Evolutionary conservation across 192 early-diverging fungal species (phyloP), one percentile per base, ranked within the genome.

Genomic region (Umbelopsis sp.): DNA sequence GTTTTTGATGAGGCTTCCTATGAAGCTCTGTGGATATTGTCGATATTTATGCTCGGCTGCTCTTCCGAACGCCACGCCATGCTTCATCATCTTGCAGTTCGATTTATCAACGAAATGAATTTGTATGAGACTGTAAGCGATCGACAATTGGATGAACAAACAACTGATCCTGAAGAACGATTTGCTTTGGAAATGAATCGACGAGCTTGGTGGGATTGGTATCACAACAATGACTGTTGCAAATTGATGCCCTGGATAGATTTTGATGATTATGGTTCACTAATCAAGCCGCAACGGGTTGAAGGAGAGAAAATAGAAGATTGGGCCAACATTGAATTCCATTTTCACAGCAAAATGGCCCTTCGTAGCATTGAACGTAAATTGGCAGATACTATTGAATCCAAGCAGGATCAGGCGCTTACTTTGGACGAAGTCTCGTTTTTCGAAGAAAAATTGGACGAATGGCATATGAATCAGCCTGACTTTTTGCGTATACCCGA

Each of bases 151-250:
- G 21, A 58, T 44, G 69, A 52, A 71, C 65, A 48, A 66, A 66
- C 46, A 7, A 46, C 46, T 20, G 65, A 66, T 30, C 65, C 46
- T 46, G 65, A 66, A 27, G 65, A 66, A 0, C 41, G 44, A 23
- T 71, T 46, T 30, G 15, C 18, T 41, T 8, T 58, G 48, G 69
- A 71, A 58, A 71, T 71, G 69, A 58, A 58, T 16, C 49, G 69
- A 58, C 51, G 69, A 22, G 45, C 53, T 1, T 71, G 69, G 69
- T 71, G 69, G 69, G 50, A 53, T 52, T 71, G 69, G 69, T 71
- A 71, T n/a, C 69, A 58, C 37, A 71, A 71, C 30, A 58, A 71
- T 44, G 50, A 53, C n/a, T 71, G 69, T 21, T 71, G 69, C 21
- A 55, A 35, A 15, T 30, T 71, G 13, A 22, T 69, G 49, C 68